Evolutionary conservation across 192 early-diverging fungal species (phyloP).

Genomic region (Podila horticola): DNA sequence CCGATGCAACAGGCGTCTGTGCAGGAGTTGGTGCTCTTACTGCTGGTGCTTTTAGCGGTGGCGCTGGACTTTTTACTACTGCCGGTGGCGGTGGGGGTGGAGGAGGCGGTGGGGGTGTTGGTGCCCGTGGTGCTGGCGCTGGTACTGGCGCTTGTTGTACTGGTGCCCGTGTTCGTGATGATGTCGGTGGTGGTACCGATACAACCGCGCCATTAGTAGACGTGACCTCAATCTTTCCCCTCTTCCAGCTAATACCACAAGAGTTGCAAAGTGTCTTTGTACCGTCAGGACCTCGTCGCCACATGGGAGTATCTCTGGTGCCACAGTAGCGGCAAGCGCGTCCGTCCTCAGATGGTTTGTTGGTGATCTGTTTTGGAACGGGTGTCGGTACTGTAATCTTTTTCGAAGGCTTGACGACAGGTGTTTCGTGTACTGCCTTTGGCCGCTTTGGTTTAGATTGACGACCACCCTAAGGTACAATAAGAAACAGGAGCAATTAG

Average conservation of each 20-base stretch:
- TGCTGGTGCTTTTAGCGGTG: not conserved
- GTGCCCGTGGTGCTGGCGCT: not conserved
- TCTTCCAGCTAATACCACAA: slow-evolving; percentile 82
- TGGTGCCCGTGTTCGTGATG: not conserved
- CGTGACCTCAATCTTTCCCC: slow-evolving; percentile 69
- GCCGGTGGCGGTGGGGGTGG: not conserved
- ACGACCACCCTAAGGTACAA: not conserved
- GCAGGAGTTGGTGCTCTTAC: not conserved
- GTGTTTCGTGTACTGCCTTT: not conserved
- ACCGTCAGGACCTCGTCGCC: slow-evolving; percentile 79
- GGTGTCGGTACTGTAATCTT: not conserved
- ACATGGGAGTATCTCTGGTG: slow-evolving; percentile 74
- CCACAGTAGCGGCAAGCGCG: slow-evolving; percentile 68
- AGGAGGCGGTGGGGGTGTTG: not conserved
- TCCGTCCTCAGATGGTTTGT: not conserved
- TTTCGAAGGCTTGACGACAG: not conserved
- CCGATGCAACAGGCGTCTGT: not conserved
- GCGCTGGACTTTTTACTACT: not conserved
- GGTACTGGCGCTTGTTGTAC: not conserved
- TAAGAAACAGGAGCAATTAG: not conserved
- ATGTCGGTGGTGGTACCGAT: not conserved
- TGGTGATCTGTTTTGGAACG: not conserved
- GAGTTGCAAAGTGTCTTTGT: slow-evolving; percentile 79
- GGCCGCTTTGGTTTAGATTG: slow-evolving; percentile 4
- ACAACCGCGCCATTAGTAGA: not conserved